Percentiles rank a stretch among this genome's conserved stretches.
phyloP scores from a whole-genome alignment of 768 basidiomycete species.

The Solioccasus polychromus region DNA sequence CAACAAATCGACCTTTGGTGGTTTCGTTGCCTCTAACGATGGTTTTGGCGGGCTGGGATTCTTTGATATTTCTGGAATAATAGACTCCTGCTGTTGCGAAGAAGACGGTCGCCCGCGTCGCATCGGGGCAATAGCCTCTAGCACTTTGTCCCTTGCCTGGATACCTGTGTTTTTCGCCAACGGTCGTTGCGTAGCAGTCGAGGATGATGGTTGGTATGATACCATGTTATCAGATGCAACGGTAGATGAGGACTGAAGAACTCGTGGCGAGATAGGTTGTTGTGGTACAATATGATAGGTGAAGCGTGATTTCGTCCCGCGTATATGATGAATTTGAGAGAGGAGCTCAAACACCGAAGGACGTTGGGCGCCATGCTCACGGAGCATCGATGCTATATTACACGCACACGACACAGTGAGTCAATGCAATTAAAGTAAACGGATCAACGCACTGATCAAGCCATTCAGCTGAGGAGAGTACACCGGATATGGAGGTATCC shows the following conservation, averaged over 20 bases:
- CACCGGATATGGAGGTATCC: slow-evolving; percentile 82
- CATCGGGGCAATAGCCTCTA: slow-evolving; percentile 80
- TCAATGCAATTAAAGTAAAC: slow-evolving; percentile 4
- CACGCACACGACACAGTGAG: slow-evolving; percentile 9
- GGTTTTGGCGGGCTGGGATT: slow-evolving; percentile 21
- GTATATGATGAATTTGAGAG: slow-evolving; percentile 75
- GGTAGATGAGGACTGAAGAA: slow-evolving; percentile 25
- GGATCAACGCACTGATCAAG: slow-evolving; percentile 65
- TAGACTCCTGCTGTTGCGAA: slow-evolving; percentile 34
- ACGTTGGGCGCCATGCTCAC: slow-evolving; percentile 83
- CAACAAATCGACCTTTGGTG: slow-evolving; percentile 31
- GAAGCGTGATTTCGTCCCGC: slow-evolving; percentile 82
- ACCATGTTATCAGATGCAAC: slow-evolving; percentile 38
- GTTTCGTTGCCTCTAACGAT: slow-evolving; percentile 12
- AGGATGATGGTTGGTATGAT: slow-evolving; percentile 33
- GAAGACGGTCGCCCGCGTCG: slow-evolving; percentile 61
- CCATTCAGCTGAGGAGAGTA: slow-evolving; percentile 83
- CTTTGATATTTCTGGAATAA: slow-evolving; percentile 33
- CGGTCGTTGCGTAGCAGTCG: slow-evolving; percentile 15
- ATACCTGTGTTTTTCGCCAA: slow-evolving; percentile 46
- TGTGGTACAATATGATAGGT: slow-evolving; percentile 57
- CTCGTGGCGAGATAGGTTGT: slow-evolving; percentile 46
- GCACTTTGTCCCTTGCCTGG: slow-evolving; percentile 71
- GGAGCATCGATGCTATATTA: slow-evolving; percentile 79
- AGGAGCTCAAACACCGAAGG: slow-evolving; percentile 89